Conservation (phyloP, 78 protist genomes). For the Blattamonas nauphoetae region DNA sequence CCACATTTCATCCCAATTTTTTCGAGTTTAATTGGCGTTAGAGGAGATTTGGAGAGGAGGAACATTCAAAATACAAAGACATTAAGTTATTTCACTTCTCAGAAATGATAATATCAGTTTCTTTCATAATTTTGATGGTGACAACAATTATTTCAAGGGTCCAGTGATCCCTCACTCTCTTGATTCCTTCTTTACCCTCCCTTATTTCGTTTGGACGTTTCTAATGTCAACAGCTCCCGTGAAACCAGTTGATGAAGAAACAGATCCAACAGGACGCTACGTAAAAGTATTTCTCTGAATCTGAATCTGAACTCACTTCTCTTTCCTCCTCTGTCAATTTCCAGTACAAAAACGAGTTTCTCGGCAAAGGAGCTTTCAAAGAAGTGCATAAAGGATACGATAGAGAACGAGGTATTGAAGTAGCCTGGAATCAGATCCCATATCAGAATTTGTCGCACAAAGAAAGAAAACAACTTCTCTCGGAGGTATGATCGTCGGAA, state of each 20-base stretch:
- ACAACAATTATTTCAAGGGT: too few relatives aligned
- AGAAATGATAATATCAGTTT: too few relatives aligned
- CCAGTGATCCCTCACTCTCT: too few relatives aligned
- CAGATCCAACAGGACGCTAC: not conserved
- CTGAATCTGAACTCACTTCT: not conserved
- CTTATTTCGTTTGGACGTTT: too few relatives aligned
- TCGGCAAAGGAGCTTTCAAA: conserved; percentile 6
- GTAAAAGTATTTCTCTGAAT: not conserved
- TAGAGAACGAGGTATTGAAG: conserved; percentile 57
- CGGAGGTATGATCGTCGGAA: not conserved
- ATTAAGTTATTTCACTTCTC: too few relatives aligned
- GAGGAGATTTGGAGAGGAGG: too few relatives aligned
- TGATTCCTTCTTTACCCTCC: too few relatives aligned
- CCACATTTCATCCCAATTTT: too few relatives aligned
- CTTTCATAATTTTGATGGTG: too few relatives aligned
- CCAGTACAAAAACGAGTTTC: not conserved
- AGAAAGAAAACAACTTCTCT: not conserved
- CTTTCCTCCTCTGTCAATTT: not conserved
- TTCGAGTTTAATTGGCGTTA: too few relatives aligned
- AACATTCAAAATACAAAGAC: too few relatives aligned
- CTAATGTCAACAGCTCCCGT: too few relatives aligned
- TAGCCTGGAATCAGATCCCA: conserved; percentile 73
- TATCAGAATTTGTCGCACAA: not conserved
- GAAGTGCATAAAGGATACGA: conserved; percentile 47
- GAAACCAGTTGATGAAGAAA: not conserved